These are phyloP conservation scores for Elongisporangium prolatum DNA, from an alignment of 352 stramenopile genomes.

Conservation along the genomic window DNA sequence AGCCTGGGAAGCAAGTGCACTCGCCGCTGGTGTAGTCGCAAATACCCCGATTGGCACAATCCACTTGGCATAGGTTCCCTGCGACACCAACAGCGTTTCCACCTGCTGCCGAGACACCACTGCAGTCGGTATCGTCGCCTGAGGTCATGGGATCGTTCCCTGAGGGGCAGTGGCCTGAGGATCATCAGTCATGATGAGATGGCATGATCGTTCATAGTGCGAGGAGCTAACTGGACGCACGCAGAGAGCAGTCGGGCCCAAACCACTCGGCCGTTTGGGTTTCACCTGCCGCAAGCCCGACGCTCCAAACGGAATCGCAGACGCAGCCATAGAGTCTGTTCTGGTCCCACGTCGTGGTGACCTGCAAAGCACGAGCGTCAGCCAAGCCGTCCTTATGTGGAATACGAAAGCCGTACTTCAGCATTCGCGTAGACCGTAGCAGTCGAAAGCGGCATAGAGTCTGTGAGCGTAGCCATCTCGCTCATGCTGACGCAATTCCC, in stretches of 20 bases:
- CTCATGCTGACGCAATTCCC: constrained; percentile 70
- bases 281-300: constrained; percentile 66
- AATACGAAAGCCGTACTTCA: constrained; percentile 17
- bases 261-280: constrained; percentile 87
- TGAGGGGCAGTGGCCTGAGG: constrained; percentile 72
- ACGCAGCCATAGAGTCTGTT: constrained; percentile 71
- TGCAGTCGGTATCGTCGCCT: constrained; percentile 85
- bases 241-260: constrained; percentile 77
- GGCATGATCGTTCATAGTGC: neutral
- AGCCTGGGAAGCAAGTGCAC: constrained; percentile 69
- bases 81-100: constrained; percentile 26
- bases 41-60: constrained; percentile 72
- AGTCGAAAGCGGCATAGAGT: constrained; percentile 51
- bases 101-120: constrained; percentile 28
- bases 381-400: neutral
- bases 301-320: constrained; percentile 73
- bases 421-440: constrained; percentile 51
- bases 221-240: constrained; percentile 19
- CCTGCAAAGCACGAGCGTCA: constrained; percentile 8
- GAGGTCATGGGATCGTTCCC: constrained; percentile 84
- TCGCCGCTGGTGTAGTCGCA: constrained; percentile 67
- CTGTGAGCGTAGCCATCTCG: constrained; percentile 37
- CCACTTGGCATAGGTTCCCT: constrained; percentile 68
- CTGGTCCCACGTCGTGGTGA: constrained; percentile 70
- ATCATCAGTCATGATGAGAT: constrained; percentile 2